Evolutionary conservation across 306 rosid species (phyloP), one percentile per base, ranked within the genome.

Genomic region (Ziziphus jujuba): DNA sequence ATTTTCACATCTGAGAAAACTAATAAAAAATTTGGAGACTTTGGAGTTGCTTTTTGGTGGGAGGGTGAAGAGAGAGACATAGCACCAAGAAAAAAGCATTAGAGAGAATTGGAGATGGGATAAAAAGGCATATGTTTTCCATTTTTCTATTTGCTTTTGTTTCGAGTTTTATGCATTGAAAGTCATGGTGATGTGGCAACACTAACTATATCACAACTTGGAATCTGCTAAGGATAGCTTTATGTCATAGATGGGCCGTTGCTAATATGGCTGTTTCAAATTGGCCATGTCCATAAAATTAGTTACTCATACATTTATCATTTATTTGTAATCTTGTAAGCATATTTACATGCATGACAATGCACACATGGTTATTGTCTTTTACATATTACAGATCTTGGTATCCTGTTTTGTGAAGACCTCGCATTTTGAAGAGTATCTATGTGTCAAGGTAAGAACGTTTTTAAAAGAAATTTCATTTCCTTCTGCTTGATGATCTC

Each of bases 351-450:
- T 20, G n/a, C 23, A 3, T 65, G 12, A 23, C 14, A 9, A 25
- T 55, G 17, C 14, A 21, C 7, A 21, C 8, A 16, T 36, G 52
- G 54, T 15, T 33, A 70, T 60, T 72, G 69, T 73, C 22, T 63
- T 59, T 21, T 75, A 49, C 53, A 54, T 72, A 45, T 72, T 71
- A 48, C 89, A 93, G 98, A 86, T 92, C 62, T 77, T 92, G 80
- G 68, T 92, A 73, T 89, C 98, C 38, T 92, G 98, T 77, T 92
- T 93, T 55, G 97, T 93, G 72, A 90, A 89, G 88, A 89, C 98
- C 65, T 89, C 98, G 13, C 98, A 86, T 83, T 71, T 67, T 63
- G 97, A 89, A 83, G 98, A 89, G 79, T 92, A 92, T 80, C 84
- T 89, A 20, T 79, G 97, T 61, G 97, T 92, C 34, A 92, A 87